Conservation (phyloP, 805 yeast genomes). For the Lipomyces orientalis region DNA sequence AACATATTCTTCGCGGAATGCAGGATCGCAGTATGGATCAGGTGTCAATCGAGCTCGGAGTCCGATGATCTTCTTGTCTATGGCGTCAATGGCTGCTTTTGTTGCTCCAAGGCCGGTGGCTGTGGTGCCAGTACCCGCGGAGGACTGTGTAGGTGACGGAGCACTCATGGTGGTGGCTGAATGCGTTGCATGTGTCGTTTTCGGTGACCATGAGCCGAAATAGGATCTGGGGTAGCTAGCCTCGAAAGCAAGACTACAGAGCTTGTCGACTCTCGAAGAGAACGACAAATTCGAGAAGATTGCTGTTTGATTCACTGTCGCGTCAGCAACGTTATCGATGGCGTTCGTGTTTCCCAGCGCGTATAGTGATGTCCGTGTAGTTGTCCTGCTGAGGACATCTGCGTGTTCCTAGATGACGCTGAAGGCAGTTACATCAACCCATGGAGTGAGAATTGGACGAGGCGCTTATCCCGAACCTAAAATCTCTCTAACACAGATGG, state of each 20-base stretch:
- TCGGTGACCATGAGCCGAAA: not conserved
- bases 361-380: not conserved
- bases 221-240: not conserved
- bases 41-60: slow-evolving; percentile 18
- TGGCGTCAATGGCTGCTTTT: slow-evolving; percentile 1
- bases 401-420: no score
- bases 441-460: not conserved
- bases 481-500: no score
- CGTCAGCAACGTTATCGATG: not conserved
- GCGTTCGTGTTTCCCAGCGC: not conserved
- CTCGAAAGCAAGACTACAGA: no score
- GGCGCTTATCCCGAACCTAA: not conserved
- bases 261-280: not conserved
- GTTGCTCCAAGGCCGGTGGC: not conserved
- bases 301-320: not conserved
- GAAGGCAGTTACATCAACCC: no score
- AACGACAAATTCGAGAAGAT: not conserved
- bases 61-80: slow-evolving; percentile 13
- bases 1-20: slow-evolving; percentile 15
- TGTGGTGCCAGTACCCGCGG: not conserved
- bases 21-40: slow-evolving; percentile 19
- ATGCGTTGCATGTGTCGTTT: not conserved
- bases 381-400: not conserved
- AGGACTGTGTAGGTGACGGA: not conserved
- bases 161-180: not conserved